phyloP scores from a whole-genome alignment of 176 grass and related monocot species.

The Bromus sterilis region DNA sequence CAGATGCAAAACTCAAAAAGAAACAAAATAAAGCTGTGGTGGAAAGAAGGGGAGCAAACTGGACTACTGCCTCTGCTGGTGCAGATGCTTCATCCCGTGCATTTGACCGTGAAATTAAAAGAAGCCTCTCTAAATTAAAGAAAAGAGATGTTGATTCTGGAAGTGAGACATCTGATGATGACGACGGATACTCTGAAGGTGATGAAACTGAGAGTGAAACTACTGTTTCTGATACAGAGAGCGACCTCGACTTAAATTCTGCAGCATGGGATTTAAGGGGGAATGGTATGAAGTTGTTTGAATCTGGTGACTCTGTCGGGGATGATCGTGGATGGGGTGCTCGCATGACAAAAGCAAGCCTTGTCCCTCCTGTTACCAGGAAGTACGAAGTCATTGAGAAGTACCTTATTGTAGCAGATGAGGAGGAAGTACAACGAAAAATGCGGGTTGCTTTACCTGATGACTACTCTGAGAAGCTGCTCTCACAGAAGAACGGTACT shows the following conservation, averaged over 20 bases:
- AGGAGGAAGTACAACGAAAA: constrained; percentile 83
- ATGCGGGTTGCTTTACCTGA: constrained; percentile 90
- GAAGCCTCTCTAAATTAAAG: constrained; percentile 97
- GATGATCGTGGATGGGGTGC: constrained; percentile 95
- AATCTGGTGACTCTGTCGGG: constrained; percentile 40
- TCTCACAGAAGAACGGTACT: constrained; percentile 76
- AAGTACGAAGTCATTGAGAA: constrained; percentile 94
- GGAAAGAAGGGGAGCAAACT: constrained; percentile 63
- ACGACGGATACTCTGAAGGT: constrained; percentile 75
- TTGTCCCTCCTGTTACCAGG: constrained; percentile 97
- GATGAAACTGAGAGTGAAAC: constrained; percentile 72
- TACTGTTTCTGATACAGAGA: constrained; percentile 89
- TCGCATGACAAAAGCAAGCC: constrained; percentile 98
- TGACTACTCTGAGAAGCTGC: constrained; percentile 92
- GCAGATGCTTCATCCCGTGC: constrained; percentile 54
- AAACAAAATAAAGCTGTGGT: constrained; percentile 60
- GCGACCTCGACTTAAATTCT: constrained; percentile 68
- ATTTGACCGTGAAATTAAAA: constrained; percentile 95
- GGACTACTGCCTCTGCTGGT: constrained; percentile 23
- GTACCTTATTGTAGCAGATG: constrained; percentile 91
- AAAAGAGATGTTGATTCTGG: constrained; percentile 75
- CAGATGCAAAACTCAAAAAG: constrained; percentile 71
- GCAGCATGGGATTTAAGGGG: constrained; percentile 63
- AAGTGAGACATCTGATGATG: constrained; percentile 91
- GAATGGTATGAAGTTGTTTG: constrained; percentile 50